Base-by-base conservation (phyloP, 1,139 yeast genomes). In the Debaryomycetaceae sp. region DNA sequence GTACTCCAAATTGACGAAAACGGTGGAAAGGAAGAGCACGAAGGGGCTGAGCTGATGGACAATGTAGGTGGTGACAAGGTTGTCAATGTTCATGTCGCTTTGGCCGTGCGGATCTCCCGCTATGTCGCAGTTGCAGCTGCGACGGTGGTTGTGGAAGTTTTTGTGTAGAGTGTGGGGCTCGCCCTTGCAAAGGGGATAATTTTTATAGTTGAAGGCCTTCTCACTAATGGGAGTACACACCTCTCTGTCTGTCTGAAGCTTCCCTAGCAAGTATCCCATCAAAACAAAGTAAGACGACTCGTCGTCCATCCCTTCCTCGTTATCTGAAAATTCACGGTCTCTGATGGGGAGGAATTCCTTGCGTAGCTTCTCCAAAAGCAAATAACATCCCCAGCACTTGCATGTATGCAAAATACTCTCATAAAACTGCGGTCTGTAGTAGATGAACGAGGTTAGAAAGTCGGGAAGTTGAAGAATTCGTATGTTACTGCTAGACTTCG, bases 151-250 rank as follows among this genome's bases (percentile, higher is more conserved):
- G 49, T 70, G 75, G 48, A 66, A 68, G 37, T 63, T 66, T 27
- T 53, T 50, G 49, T 70, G 75, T 23, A 70, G 56, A 0, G 70
- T 64, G 49, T 69, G 70, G 5, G 73, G 72, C 43, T 63, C 63
- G 5, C 76, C 76, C 48, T 66, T 67, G 46, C 63, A 66, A 20
- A 70, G 62, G 2, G 75, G 75, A 45, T 70, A 70, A 34, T 58
- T 51, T 17, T 51, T 49, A 46, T 57, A 68, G 34, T 58, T 46
- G 42, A 48, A 53, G 2, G 66, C 53, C 11, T 48, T 51, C 38
- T 64, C 69, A 45, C 66, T 66, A 38, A 68, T 66, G 4, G 75
- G 75, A 17, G 62, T 63, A 49, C 72, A 69, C 5, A 70, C 69
- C 50, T 68, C 74, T 45, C 75, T 52, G 48, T 68, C 74, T 1